Evolutionary conservation across 345 rosid species (phyloP).

Genomic region (Citrus trifoliata): DNA sequence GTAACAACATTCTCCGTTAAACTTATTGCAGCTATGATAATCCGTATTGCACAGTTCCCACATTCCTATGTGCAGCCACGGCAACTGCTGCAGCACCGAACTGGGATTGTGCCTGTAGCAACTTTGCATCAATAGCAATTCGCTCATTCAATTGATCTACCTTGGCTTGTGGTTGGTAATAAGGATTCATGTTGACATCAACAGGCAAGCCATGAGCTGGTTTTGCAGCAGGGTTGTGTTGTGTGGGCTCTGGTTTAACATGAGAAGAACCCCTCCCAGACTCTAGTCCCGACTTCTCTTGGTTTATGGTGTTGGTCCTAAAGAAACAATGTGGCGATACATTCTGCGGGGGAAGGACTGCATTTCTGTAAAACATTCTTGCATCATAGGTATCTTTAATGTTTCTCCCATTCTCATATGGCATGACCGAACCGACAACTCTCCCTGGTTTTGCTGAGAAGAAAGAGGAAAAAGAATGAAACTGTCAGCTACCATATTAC

Average conservation of each 20-base stretch:
- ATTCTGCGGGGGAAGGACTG: conserved; percentile 48
- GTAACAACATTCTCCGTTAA: background rate
- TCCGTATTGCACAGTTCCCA: conserved; percentile 50
- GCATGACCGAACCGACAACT: conserved; percentile 62
- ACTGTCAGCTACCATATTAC: background rate
- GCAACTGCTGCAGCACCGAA: conserved; percentile 76
- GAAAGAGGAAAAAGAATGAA: background rate
- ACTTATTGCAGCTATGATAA: conserved; percentile 20
- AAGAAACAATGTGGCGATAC: conserved; percentile 49
- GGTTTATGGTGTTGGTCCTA: conserved; percentile 33
- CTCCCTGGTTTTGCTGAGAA: conserved; percentile 80
- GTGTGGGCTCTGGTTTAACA: conserved; percentile 37
- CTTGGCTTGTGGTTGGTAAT: conserved; percentile 53
- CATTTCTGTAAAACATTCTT: conserved; percentile 45
- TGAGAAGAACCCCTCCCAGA: conserved; percentile 28
- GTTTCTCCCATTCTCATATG: conserved; percentile 52
- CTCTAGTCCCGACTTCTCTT: conserved; percentile 38
- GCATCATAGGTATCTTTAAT: conserved; percentile 44
- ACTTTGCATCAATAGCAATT: conserved; percentile 72
- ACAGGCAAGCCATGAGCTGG: conserved; percentile 25
- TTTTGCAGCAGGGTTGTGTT: conserved; percentile 34
- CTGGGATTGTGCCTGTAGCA: conserved; percentile 86
- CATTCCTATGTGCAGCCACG: conserved; percentile 71
- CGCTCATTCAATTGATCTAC: conserved; percentile 52
- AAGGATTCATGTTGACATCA: conserved; percentile 55